phyloP scores from a whole-genome alignment of 2,329 filamentous ascomycete species.

The Hypoxylon sp. region DNA sequence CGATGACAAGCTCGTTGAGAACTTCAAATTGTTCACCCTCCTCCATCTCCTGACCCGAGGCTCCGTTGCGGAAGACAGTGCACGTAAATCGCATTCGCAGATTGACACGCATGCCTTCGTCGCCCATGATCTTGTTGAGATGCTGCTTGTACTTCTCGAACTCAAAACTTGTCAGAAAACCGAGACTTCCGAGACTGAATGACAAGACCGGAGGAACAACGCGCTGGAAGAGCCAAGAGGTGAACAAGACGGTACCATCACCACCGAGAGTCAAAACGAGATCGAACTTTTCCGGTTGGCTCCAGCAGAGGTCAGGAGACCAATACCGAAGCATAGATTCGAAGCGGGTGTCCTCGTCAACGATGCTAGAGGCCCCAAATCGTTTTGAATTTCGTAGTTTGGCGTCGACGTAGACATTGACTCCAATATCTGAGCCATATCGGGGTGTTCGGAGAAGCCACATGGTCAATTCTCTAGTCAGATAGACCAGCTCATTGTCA shows the following conservation, averaged over 20 bases:
- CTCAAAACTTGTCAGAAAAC: constrained; percentile 89
- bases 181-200: constrained; percentile 83
- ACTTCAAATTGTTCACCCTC: constrained; percentile 98
- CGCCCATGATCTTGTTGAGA: constrained; percentile 89
- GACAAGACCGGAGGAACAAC: constrained; percentile 86
- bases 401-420: constrained; percentile 98
- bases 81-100: constrained; percentile 99
- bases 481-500: constrained; percentile 88
- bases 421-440: constrained; percentile 87
- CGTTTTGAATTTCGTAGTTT: constrained; percentile 89
- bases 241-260: constrained; percentile 87
- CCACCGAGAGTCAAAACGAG: constrained; percentile 88
- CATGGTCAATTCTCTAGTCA: constrained; percentile 85
- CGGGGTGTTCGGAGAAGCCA: constrained; percentile 91
- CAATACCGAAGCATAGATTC: constrained; percentile 90
- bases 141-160: constrained; percentile 89
- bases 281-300: constrained; percentile 92
- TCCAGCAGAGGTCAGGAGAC: constrained; percentile 96
- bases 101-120: constrained; percentile 95
- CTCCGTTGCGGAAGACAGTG: constrained; percentile 84
- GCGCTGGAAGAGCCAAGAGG: constrained; percentile 90
- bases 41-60: constrained; percentile 70
- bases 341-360: constrained; percentile 79
- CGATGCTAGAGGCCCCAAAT: constrained; percentile 78
- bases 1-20: constrained; percentile 97